phyloP scores from a whole-genome alignment of 306 rosid species.

The Myrica gale region DNA sequence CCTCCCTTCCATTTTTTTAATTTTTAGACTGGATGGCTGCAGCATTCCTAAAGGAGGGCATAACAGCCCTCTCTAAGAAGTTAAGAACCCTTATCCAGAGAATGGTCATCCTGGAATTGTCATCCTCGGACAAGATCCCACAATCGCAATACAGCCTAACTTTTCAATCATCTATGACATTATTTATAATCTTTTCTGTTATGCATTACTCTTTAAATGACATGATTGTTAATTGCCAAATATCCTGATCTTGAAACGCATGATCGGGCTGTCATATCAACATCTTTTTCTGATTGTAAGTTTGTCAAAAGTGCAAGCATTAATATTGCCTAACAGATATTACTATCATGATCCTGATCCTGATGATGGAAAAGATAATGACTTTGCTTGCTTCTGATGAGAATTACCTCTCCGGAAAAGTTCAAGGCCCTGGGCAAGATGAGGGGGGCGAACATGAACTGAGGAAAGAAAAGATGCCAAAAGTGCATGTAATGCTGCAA shows the following conservation, averaged over 20 bases:
- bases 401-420: conserved; percentile 73
- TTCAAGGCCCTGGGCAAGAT: conserved; percentile 78
- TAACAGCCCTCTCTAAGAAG: too few relatives aligned
- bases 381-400: conserved; percentile 11
- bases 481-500: conserved; percentile 75
- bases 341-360: background rate
- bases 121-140: too few relatives aligned
- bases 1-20: background rate
- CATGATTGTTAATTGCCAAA: background rate
- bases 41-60: too few relatives aligned
- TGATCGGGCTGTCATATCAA: background rate
- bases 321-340: background rate
- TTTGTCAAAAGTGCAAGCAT: background rate
- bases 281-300: background rate
- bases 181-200: background rate
- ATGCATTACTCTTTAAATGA: background rate
- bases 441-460: conserved; percentile 48
- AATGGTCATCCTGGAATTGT: too few relatives aligned
- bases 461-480: conserved; percentile 77
- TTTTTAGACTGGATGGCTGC: too few relatives aligned
- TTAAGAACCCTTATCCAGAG: too few relatives aligned
- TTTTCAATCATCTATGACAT: too few relatives aligned
- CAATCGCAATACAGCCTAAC: too few relatives aligned
- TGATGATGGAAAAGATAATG: conserved; percentile 9
- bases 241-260: background rate